These are phyloP conservation scores for Salmacisia buchloeana DNA, from an alignment of 1,284 basidiomycete genomes.

Conservation along the genomic window DNA sequence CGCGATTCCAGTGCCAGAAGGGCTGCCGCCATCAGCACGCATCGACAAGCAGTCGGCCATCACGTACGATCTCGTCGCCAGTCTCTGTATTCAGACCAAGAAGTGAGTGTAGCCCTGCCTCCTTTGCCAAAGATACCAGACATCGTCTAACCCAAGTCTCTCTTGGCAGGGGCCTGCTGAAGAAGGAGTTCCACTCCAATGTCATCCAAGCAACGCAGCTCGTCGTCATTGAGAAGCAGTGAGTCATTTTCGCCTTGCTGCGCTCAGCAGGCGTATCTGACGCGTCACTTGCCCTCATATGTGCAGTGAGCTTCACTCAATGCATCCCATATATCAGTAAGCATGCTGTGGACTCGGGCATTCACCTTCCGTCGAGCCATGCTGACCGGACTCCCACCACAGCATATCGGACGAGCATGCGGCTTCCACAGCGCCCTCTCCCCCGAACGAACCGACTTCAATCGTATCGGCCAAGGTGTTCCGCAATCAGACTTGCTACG, in stretches of 20 bases:
- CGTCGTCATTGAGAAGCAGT: constrained; percentile 44
- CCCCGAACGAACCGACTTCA: background rate
- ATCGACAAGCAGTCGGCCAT: constrained; percentile 44
- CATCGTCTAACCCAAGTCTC: background rate
- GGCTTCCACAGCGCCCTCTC: constrained; percentile 1
- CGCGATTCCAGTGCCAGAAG: constrained; percentile 39
- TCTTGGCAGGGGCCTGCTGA: constrained; percentile 31
- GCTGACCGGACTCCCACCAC: constrained; percentile 17
- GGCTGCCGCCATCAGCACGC: constrained; percentile 39
- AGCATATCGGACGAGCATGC: constrained; percentile 20
- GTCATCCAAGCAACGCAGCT: constrained; percentile 40
- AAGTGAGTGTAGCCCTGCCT: background rate
- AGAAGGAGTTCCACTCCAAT: constrained; percentile 29
- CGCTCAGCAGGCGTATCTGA: background rate
- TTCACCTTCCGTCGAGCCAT: too few relatives aligned
- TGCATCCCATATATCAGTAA: constrained; percentile 42
- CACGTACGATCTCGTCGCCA: constrained; percentile 44
- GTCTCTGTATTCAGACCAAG: constrained; percentile 33
- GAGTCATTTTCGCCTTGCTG: background rate
- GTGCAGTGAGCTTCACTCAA: constrained; percentile 38
- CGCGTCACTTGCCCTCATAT: background rate
- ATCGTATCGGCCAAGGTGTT: constrained; percentile 14
- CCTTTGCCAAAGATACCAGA: background rate
- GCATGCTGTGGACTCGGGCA: too few relatives aligned
- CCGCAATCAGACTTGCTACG: constrained; percentile 36